phyloP scores from a whole-genome alignment of 2,329 filamentous ascomycete genomes.

The Fusarium guadeloupense region DNA sequence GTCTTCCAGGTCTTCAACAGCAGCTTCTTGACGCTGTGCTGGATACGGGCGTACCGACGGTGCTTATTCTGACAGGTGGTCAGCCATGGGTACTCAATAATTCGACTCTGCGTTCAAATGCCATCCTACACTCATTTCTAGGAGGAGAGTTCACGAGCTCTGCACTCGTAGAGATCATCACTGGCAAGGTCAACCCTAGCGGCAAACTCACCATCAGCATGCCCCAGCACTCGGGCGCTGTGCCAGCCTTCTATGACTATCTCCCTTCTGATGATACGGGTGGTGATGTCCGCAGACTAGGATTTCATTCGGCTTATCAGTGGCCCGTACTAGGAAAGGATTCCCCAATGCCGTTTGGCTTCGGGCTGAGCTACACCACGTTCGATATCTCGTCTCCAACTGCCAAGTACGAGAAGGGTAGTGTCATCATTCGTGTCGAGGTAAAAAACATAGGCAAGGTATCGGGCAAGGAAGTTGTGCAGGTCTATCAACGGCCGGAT shows the following conservation, averaged over 20 bases:
- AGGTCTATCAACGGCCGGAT: conserved; percentile 63
- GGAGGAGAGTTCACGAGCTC: conserved; percentile 73
- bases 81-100: conserved; percentile 46
- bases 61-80: conserved; percentile 45
- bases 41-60: conserved; percentile 44
- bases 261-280: conserved; percentile 69
- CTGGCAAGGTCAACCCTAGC: conserved; percentile 67
- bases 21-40: conserved; percentile 48
- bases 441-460: conserved; percentile 66
- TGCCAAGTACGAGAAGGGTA: conserved; percentile 47
- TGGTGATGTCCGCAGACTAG: conserved; percentile 64
- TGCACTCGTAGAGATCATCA: conserved; percentile 69
- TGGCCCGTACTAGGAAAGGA: conserved; percentile 40
- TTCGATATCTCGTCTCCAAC: conserved; percentile 61
- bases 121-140: conserved; percentile 69
- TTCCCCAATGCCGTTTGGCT: conserved; percentile 59
- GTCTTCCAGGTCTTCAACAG: conserved; percentile 47
- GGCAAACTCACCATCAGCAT: conserved; percentile 55
- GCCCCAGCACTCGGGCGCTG: conserved; percentile 55
- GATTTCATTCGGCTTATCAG: conserved; percentile 59
- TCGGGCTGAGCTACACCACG: conserved; percentile 71
- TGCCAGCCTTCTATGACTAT: conserved; percentile 73
- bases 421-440: conserved; percentile 56
- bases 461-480: conserved; percentile 61
- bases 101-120: conserved; percentile 54